Base-by-base conservation (phyloP, 1,284 basidiomycete species). In the Sanghuangporus sanghuang region DNA sequence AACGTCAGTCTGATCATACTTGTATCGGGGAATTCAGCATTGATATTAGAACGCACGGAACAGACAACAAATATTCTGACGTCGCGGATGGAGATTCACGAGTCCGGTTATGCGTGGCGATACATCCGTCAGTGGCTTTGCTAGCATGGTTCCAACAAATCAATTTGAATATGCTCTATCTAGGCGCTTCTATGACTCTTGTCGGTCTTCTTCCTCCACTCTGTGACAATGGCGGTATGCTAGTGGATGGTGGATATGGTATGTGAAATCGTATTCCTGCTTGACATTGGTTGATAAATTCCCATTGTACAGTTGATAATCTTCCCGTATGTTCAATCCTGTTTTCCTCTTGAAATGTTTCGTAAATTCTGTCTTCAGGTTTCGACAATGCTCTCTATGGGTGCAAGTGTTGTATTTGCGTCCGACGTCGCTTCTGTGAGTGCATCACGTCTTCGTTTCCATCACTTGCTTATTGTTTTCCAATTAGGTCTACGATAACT, bases 61-160 rank as follows among this genome's bases (percentile, higher is more conserved):
- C 39, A 57, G 56, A 95, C 96, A 6, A 98, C 97, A n/a, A 98
- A 98, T 72, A 98, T 99, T 73, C 96, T 92, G 58, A 95, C 93
- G 64, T 97, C 95, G 9, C 84, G 89, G 5, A 98, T 99, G 95
- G 95, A 98, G 73, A 90, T 98, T 48, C 97, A 99, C 71, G 92
- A 96, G 66, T 93, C 92, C 5, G 96, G 96, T 9, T 98, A 98
- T 77, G 94, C 94, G 14, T 96, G 94, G 94, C 81, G 88, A 70
- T 93, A 86, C 69, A 91, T 93, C 63, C 88, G 91, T 91, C 71
- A 70, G 85, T 77, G 35, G 32, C 6, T 46, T 54, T 32, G 18
- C 57, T 21, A 39, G n/a, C 55, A 39, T 39, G 36, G 42, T 40
- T 55, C 55, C 16, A 46, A 46, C n/a, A 67, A 46, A 11, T 68